phyloP scores from a whole-genome alignment of 345 rosid species.

The Rhodamnia rubescens region DNA sequence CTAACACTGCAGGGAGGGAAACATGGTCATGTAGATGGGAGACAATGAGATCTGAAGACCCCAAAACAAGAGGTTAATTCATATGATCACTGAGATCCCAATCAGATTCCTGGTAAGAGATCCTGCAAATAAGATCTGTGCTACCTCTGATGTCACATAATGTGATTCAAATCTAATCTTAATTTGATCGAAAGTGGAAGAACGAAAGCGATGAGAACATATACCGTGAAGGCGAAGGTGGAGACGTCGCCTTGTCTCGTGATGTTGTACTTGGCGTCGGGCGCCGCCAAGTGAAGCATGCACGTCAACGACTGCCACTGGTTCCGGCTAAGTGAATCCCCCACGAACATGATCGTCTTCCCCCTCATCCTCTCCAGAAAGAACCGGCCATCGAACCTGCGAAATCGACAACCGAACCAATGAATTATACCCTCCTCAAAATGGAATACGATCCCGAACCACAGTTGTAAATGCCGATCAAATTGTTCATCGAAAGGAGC shows the following conservation, averaged over 20 bases:
- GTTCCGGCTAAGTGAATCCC: slow-evolving; percentile 68
- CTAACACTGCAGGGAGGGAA: background rate
- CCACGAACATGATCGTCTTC: slow-evolving; percentile 65
- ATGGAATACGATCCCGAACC: background rate
- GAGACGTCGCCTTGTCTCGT: slow-evolving; percentile 33
- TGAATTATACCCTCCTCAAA: background rate
- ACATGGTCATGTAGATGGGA: background rate
- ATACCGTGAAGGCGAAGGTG: slow-evolving; percentile 25
- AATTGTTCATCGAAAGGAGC: background rate
- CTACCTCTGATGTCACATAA: background rate
- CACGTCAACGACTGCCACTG: slow-evolving; percentile 82
- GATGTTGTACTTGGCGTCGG: slow-evolving; percentile 22
- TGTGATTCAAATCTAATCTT: background rate
- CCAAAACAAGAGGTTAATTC: background rate
- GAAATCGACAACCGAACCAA: background rate
- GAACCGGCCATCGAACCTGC: slow-evolving; percentile 48
- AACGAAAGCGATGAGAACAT: background rate
- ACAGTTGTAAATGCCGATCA: too few species aligned
- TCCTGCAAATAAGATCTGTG: background rate
- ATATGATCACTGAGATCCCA: background rate
- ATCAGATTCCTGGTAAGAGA: background rate
- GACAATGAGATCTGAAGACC: background rate
- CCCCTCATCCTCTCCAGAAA: slow-evolving; percentile 44
- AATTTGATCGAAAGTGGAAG: background rate
- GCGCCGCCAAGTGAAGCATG: slow-evolving; percentile 50